These are phyloP conservation scores for Fusarium papillatum DNA, from an alignment of 2,329 filamentous ascomycete species.

Conservation along the genomic window DNA sequence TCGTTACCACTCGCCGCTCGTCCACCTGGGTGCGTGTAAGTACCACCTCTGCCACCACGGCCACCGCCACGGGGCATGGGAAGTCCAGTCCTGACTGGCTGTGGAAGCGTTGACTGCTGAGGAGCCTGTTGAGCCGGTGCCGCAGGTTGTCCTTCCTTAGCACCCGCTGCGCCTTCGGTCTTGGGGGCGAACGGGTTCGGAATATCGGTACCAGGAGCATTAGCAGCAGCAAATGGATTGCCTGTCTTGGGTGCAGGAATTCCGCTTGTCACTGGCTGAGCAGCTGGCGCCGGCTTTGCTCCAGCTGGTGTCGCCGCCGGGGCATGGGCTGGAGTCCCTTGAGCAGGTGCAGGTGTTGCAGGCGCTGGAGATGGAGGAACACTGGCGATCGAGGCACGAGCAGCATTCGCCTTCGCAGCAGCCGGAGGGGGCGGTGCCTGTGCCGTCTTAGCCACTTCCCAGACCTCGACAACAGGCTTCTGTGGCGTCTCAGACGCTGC, in stretches of 20 bases:
- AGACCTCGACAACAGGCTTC: constrained; percentile 87
- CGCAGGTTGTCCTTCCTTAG: constrained; percentile 27
- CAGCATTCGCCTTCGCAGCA: constrained; percentile 40
- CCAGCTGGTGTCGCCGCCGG: constrained; percentile 30
- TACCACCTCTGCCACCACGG: constrained; percentile 52
- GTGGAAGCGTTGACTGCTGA: constrained; percentile 33
- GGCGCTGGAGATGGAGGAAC: constrained; percentile 40
- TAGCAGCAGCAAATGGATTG: constrained; percentile 51
- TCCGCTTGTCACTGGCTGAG: constrained; percentile 32
- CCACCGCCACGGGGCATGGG: constrained; percentile 58
- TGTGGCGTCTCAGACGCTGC: constrained; percentile 90
- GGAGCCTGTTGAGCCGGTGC: constrained; percentile 26
- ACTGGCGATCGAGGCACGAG: constrained; percentile 38
- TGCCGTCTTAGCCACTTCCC: constrained; percentile 79
- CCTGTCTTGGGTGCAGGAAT: constrained; percentile 39
- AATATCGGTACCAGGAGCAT: constrained; percentile 23
- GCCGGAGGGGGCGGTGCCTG: constrained; percentile 46
- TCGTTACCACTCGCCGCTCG: constrained; percentile 51
- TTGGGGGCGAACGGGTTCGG: constrained; percentile 47
- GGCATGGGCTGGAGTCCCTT: constrained; percentile 22
- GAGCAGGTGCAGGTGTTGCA: constrained; percentile 33
- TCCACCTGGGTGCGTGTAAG: constrained; percentile 54
- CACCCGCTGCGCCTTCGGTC: constrained; percentile 32
- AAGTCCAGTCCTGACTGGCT: constrained; percentile 51
- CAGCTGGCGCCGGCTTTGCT: constrained; percentile 31